These are phyloP conservation scores for Fagopyrum esculentum DNA, from an alignment of 148 eudicot species.

Conservation along the genomic window DNA sequence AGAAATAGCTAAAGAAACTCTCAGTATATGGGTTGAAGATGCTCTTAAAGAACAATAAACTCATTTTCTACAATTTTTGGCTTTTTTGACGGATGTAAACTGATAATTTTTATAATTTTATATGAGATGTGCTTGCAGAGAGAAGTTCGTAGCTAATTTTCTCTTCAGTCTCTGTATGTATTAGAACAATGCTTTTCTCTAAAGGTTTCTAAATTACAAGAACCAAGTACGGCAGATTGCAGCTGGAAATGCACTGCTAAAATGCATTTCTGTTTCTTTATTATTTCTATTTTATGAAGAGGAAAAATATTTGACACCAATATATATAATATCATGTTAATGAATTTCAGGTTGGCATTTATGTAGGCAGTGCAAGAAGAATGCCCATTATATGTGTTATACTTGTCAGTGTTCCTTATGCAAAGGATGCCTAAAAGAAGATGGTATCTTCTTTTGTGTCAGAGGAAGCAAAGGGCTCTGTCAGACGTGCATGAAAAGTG, in stretches of 20 bases:
- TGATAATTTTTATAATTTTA: background rate
- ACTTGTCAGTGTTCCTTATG: constrained; percentile 89
- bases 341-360: constrained; percentile 84
- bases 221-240: background rate
- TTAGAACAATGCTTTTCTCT: background rate
- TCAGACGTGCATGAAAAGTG: constrained; percentile 76
- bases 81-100: background rate
- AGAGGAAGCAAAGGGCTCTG: constrained; percentile 90
- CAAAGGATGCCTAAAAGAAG: constrained; percentile 67
- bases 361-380: constrained; percentile 80
- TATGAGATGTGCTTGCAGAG: background rate
- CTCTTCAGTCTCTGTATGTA: background rate
- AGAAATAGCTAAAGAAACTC: too few species aligned
- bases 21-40: too few species aligned
- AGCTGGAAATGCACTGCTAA: background rate
- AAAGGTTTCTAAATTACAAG: background rate
- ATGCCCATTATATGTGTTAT: constrained; percentile 75
- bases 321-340: background rate
- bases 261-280: background rate
- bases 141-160: background rate
- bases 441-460: constrained; percentile 53
- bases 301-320: background rate
- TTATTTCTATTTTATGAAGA: background rate
- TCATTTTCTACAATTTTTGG: background rate
- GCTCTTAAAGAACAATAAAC: background rate